Evolutionary conservation across 257 asterid genomes (phyloP).

Genomic region (Apocynum venetum): DNA sequence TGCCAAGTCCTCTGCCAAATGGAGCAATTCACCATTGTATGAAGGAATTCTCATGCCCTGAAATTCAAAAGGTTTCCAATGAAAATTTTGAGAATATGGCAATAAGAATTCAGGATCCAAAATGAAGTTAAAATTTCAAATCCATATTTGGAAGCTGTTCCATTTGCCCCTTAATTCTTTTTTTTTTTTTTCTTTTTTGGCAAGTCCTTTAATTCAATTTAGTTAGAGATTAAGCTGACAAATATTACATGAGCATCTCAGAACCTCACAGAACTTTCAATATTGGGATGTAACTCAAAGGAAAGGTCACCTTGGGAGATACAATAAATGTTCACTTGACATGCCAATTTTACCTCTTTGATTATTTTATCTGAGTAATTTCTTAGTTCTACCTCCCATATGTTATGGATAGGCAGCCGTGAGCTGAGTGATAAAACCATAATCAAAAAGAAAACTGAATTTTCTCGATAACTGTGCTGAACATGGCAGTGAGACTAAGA

Average conservation of each 20-base stretch:
- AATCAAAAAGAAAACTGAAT: not conserved
- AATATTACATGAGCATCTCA: not conserved
- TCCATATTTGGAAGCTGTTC: not conserved
- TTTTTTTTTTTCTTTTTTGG: no score
- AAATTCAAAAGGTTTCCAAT: slow-evolving; percentile 20
- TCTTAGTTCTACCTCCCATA: not conserved
- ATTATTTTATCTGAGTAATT: not conserved
- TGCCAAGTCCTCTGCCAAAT: slow-evolving; percentile 90
- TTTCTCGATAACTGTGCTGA: not conserved
- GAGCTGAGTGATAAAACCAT: not conserved
- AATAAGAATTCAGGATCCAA: not conserved
- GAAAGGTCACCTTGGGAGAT: not conserved
- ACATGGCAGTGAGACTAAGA: not conserved
- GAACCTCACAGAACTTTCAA: not conserved
- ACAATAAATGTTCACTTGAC: not conserved
- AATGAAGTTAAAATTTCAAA: not conserved
- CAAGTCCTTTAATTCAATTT: not conserved
- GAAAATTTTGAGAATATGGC: slow-evolving; percentile 9
- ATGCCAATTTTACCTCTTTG: not conserved
- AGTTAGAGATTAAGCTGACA: not conserved
- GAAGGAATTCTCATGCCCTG: slow-evolving; percentile 96
- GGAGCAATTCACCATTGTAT: slow-evolving; percentile 77
- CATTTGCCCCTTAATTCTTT: not conserved
- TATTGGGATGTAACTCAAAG: not conserved
- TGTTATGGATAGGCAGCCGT: not conserved